Evolutionary conservation across 2,329 filamentous ascomycete species (phyloP).

Genomic region (Fusarium sp.): DNA sequence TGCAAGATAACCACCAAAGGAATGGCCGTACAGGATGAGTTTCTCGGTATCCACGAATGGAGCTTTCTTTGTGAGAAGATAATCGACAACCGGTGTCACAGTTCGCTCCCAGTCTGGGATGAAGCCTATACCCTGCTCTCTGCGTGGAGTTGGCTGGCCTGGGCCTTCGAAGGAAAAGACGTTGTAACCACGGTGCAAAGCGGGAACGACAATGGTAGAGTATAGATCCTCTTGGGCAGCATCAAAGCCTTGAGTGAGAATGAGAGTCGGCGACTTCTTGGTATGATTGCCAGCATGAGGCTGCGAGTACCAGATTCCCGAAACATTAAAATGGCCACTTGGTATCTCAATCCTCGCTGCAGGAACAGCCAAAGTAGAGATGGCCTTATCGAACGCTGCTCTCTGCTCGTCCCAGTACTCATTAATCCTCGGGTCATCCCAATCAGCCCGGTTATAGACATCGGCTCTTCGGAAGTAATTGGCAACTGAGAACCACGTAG

Average conservation of each 20-base stretch:
- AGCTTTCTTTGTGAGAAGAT: constrained; percentile 3
- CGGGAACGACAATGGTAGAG: constrained; percentile 3
- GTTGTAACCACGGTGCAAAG: constrained; percentile 24
- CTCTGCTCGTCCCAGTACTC: constrained; percentile 52
- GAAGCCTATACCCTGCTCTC: constrained; percentile 23
- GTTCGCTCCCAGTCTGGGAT: constrained; percentile 33
- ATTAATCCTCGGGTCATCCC: constrained; percentile 54
- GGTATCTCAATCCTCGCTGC: constrained; percentile 50
- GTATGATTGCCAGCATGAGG: neutral
- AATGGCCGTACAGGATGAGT: constrained; percentile 9
- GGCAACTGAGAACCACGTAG: constrained; percentile 52
- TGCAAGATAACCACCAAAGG: constrained; percentile 28
- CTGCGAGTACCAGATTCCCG: constrained; percentile 51
- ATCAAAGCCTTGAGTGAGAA: constrained; percentile 25
- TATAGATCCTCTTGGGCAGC: constrained; percentile 32
- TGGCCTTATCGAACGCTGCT: constrained; percentile 54
- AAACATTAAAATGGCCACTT: constrained; percentile 47
- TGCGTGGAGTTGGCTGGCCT: constrained; percentile 21
- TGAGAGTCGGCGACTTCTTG: constrained; percentile 1
- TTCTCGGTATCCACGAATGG: neutral
- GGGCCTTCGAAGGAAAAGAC: constrained; percentile 26
- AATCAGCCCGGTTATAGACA: constrained; percentile 56
- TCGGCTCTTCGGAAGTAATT: constrained; percentile 57
- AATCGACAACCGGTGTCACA: constrained; percentile 16
- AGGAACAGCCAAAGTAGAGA: constrained; percentile 50